phyloP scores from a whole-genome alignment of 768 basidiomycete genomes.

The Tricholoma bakamatsutake region DNA sequence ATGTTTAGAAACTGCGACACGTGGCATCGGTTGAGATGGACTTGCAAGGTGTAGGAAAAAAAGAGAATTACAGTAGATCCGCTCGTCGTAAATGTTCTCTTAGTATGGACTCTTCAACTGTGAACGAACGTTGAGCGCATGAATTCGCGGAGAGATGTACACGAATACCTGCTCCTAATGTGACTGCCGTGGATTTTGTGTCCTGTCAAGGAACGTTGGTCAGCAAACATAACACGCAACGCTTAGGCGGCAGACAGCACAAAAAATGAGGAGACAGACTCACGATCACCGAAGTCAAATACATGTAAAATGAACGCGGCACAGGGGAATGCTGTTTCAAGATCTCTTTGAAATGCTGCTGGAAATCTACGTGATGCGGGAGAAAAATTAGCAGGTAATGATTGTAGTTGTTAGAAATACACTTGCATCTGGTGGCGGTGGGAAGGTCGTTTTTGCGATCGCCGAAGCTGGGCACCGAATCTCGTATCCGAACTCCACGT shows the following conservation, averaged over 20 bases:
- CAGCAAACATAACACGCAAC: background rate
- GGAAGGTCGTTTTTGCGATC: conserved; percentile 64
- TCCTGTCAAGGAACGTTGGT: conserved; percentile 41
- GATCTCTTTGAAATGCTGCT: conserved; percentile 76
- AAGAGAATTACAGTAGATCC: conserved; percentile 50
- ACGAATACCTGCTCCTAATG: conserved; percentile 53
- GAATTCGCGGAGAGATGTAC: conserved; percentile 1
- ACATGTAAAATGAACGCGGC: conserved; percentile 62
- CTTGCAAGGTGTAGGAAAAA: background rate
- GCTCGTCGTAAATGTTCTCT: conserved; percentile 65
- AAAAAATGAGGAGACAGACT: conserved; percentile 21
- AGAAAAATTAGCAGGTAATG: conserved; percentile 1
- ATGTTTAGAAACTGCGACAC: conserved; percentile 2
- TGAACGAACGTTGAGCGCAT: background rate
- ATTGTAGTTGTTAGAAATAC: conserved; percentile 1
- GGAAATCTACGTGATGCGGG: conserved; percentile 49
- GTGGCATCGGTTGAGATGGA: background rate
- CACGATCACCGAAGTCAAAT: conserved; percentile 76
- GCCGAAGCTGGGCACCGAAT: conserved; percentile 69
- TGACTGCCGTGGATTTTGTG: conserved; percentile 66
- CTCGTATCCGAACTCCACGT: conserved; percentile 57
- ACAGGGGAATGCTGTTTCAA: conserved; percentile 55
- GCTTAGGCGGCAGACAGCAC: background rate
- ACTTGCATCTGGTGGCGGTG: conserved; percentile 67
- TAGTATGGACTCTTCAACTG: conserved; percentile 70